Percentiles rank a stretch among this genome's conserved stretches.
Conservation (phyloP, 345 rosid species). For the Reutealis trisperma region DNA sequence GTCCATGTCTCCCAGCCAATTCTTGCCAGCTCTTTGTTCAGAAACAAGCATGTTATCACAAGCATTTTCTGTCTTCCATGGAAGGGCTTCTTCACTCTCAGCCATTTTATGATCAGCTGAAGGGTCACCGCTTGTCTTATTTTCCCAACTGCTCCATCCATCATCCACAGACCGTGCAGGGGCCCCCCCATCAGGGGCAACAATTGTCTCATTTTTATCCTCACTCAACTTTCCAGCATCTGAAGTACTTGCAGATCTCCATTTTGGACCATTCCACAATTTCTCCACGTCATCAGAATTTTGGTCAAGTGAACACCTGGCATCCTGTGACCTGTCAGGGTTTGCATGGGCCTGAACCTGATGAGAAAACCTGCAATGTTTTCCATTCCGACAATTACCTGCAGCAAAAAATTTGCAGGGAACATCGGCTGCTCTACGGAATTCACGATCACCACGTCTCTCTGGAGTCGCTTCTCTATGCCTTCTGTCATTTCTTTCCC, state of each 20-base stretch:
- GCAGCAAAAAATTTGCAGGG: constrained; percentile 83
- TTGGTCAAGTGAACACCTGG: constrained; percentile 33
- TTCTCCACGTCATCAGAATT: constrained; percentile 42
- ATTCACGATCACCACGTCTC: constrained; percentile 45
- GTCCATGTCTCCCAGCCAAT: constrained; percentile 63
- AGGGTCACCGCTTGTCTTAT: constrained; percentile 26
- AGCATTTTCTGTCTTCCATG: constrained; percentile 34
- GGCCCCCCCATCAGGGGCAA: constrained; percentile 32
- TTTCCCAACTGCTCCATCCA: constrained; percentile 38
- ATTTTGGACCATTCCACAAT: constrained; percentile 42
- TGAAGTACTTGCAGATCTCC: constrained; percentile 29
- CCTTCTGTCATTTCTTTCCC: constrained; percentile 53
- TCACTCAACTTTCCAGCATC: constrained; percentile 39
- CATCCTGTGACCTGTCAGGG: constrained; percentile 57
- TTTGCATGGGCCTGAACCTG: constrained; percentile 41
- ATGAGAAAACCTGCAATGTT: constrained; percentile 80
- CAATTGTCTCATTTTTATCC: constrained; percentile 33
- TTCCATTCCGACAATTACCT: constrained; percentile 84
- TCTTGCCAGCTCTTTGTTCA: constrained; percentile 47
- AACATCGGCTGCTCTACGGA: constrained; percentile 45
- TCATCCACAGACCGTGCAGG: constrained; percentile 39
- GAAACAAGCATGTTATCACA: constrained; percentile 25
- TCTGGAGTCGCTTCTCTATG: constrained; percentile 43
- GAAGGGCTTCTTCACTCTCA: constrained; percentile 25
- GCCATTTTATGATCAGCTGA: constrained; percentile 22